Conservation (phyloP, 805 yeast genomes). For the Cyberlindnera veronae region DNA sequence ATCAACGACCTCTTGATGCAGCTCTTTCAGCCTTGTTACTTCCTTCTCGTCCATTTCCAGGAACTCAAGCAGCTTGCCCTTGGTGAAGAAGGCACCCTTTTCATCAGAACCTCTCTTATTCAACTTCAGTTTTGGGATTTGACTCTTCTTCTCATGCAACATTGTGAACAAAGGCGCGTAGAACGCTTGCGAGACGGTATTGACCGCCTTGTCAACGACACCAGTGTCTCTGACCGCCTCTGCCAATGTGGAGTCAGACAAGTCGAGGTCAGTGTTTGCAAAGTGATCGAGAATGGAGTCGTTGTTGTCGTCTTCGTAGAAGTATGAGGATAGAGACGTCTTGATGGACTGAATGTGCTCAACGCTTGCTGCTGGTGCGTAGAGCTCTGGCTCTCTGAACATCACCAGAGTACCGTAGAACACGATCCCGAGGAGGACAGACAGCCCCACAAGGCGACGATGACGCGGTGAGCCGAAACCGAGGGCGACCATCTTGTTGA, state of each 20-base stretch:
- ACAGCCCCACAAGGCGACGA: conserved; percentile 3
- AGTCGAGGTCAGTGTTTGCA: conserved; percentile 9
- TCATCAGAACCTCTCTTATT: conserved; percentile 41
- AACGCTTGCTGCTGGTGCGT: conserved; percentile 6
- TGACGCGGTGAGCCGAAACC: conserved; percentile 12
- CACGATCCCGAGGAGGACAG: conserved; percentile 4
- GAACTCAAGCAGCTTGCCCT: conserved; percentile 23
- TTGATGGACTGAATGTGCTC: conserved; percentile 9
- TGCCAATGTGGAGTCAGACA: not conserved
- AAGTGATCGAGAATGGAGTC: conserved; percentile 7
- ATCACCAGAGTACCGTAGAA: conserved; percentile 6
- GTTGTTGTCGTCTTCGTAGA: conserved; percentile 13
- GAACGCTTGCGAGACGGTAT: conserved; percentile 15
- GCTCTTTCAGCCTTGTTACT: conserved; percentile 31
- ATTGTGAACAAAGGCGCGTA: conserved; percentile 12
- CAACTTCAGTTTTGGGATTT: conserved; percentile 15
- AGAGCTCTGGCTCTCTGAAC: conserved; percentile 10
- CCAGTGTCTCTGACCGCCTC: conserved; percentile 1
- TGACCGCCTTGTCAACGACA: not conserved
- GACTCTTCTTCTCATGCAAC: conserved; percentile 12
- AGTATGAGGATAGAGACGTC: conserved; percentile 4
- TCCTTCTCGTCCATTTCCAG: conserved; percentile 33
- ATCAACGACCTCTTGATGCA: conserved; percentile 44
- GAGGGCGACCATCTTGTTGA: conserved; percentile 3
- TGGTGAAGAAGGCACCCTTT: conserved; percentile 43